Conservation (phyloP, 208 protist genomes). For the Acanthamoeba culbertsoni region DNA sequence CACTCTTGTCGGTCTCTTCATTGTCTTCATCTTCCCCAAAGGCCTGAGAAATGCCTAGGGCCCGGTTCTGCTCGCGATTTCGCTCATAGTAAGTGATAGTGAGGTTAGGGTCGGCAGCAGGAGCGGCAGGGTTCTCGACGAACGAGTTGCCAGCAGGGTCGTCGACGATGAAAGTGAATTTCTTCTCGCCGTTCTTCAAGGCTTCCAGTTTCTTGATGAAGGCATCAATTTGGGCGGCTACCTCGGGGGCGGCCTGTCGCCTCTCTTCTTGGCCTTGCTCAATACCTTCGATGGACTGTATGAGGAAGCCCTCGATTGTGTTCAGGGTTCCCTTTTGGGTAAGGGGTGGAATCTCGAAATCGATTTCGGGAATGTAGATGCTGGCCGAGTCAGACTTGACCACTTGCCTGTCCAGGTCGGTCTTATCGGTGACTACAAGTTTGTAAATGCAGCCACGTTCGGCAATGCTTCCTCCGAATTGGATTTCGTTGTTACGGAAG, state of each 20-base stretch:
- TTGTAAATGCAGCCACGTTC: slow-evolving; percentile 67
- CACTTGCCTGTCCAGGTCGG: slow-evolving; percentile 82
- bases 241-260: slow-evolving; percentile 62
- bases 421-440: slow-evolving; percentile 58
- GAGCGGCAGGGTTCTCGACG: slow-evolving; percentile 81
- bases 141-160: slow-evolving; percentile 87
- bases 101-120: slow-evolving; percentile 84
- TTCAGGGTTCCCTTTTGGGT: slow-evolving; percentile 80
- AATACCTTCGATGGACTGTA: slow-evolving; percentile 62
- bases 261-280: slow-evolving; percentile 40
- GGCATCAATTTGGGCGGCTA: slow-evolving; percentile 68
- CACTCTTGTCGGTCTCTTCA: background rate
- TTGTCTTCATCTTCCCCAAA: slow-evolving; percentile 33
- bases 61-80: slow-evolving; percentile 84
- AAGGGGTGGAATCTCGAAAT: slow-evolving; percentile 85
- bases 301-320: slow-evolving; percentile 85
- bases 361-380: slow-evolving; percentile 82
- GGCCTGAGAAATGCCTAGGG: slow-evolving; percentile 76
- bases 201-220: slow-evolving; percentile 74
- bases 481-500: slow-evolving; percentile 76
- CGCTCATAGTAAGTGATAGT: slow-evolving; percentile 80
- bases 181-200: slow-evolving; percentile 43
- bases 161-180: slow-evolving; percentile 84
- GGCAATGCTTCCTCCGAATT: slow-evolving; percentile 70
- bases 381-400: slow-evolving; percentile 81